Base-by-base conservation (phyloP, 1,284 basidiomycete species). In the Puccinia novopanici region DNA sequence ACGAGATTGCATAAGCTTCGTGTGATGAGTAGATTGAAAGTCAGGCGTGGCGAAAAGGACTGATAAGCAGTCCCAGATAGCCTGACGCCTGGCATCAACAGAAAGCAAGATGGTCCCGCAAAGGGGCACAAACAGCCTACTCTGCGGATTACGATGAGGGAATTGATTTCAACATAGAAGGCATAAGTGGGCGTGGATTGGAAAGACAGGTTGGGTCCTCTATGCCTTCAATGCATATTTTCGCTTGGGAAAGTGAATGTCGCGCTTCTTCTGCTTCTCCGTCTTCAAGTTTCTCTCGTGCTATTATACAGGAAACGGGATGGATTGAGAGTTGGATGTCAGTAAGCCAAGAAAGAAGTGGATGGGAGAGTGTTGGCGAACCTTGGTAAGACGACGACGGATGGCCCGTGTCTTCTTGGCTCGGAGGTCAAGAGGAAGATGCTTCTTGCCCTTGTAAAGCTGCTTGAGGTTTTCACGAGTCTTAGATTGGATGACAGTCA, bases 401-500 rank as follows among this genome's bases (percentile, higher is more conserved):
- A 99, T 98, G 81, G 97, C 97, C 84, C 97, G 93, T 83, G 97
- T 99, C 91, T 93, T 95, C 93, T 99, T 99, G 84, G 91, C 87
- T 84, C 97, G 94, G 86, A 99, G 92, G 89, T 99, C 97, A 84
- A 99, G 94, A 84, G 97, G 97, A 83, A 93, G 88, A 89, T 93
- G 93, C 87, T 95, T 97, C 92, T 98, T 98, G 87, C 89, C 89
- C 90, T 95, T 96, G 93, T 98, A 98, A 89, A 92, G 94, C 88
- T 98, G 95, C 83, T 94, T 93, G 84, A 98, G 91, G 89, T 96
- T 95, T 89, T 94, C 91, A 85, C 97, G 93, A 86, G 92, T 91
- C 89, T 99, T 99, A 87, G 94, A 92, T 92, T 98, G 98, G 89
- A 93, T 96, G 85, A 99, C 95, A 73, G 97, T 99, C 88, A 98